Conservation (phyloP, 1,284 basidiomycete genomes). For the Trichosporon coremiiforme region DNA sequence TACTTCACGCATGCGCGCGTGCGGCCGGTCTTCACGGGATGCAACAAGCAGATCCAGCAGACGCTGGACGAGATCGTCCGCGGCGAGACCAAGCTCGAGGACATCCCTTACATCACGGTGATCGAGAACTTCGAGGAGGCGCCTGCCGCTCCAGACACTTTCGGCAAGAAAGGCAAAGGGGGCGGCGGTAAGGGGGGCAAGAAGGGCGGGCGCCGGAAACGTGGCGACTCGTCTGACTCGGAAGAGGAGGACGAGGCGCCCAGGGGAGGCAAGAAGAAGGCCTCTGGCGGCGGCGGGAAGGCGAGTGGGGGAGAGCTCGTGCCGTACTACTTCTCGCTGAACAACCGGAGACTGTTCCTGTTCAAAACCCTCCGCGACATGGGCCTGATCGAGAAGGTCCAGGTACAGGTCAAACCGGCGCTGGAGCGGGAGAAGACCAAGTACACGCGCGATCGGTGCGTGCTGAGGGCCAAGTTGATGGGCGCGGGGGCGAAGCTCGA, state of each 20-base stretch:
- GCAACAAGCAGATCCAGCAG: slow-evolving; percentile 31
- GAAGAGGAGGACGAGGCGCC: neutral
- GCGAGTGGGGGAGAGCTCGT: neutral
- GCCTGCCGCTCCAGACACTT: neutral
- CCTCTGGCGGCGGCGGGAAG: neutral
- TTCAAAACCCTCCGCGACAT: slow-evolving; percentile 29
- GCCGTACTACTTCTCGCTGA: slow-evolving; percentile 33
- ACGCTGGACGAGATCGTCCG: slow-evolving; percentile 29
- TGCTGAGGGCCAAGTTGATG: slow-evolving; percentile 30
- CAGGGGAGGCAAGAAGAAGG: slow-evolving; percentile 3
- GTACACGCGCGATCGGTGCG: slow-evolving; percentile 30
- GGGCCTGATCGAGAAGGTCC: slow-evolving; percentile 26
- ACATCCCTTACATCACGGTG: slow-evolving; percentile 33
- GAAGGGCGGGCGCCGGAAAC: slow-evolving; percentile 5
- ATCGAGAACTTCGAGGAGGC: slow-evolving; percentile 30
- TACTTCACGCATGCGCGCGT: slow-evolving; percentile 33
- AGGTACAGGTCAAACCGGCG: slow-evolving; percentile 32
- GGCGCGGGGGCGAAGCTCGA: slow-evolving; percentile 25
- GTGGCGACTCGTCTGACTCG: neutral
- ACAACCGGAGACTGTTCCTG: slow-evolving; percentile 29
- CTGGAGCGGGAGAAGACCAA: slow-evolving; percentile 30
- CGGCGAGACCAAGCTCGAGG: slow-evolving; percentile 26
- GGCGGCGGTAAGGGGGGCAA: slow-evolving; percentile 11
- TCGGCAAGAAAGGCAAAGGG: neutral
- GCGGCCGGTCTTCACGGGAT: slow-evolving; percentile 30